Evolutionary conservation across 331 rosid species (phyloP).

Genomic region (Pyrus hybrid): DNA sequence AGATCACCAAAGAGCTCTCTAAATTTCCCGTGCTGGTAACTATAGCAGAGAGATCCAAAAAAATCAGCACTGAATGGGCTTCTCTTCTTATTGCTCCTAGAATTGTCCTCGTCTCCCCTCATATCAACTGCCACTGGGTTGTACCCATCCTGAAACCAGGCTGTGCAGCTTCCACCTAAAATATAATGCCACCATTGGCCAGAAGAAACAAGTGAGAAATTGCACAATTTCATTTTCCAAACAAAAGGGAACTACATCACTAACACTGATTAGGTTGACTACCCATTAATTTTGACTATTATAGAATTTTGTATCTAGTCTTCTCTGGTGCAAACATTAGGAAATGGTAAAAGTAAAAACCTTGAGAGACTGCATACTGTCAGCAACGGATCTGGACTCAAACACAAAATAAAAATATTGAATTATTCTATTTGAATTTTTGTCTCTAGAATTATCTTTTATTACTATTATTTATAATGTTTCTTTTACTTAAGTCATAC

Average conservation of each 20-base stretch:
- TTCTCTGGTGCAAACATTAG: no score
- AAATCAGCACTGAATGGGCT: constrained; percentile 56
- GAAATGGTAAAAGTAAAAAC: no score
- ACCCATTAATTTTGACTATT: not conserved
- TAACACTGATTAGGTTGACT: not conserved
- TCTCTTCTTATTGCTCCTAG: constrained; percentile 33
- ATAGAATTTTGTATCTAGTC: not conserved
- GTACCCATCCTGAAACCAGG: constrained; percentile 54
- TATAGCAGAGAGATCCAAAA: constrained; percentile 73
- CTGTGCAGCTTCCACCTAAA: constrained; percentile 59
- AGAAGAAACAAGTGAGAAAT: constrained; percentile 7
- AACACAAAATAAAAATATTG: no score
- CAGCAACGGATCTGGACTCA: no score
- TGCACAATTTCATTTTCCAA: not conserved
- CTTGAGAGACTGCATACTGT: no score
- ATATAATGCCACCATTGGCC: constrained; percentile 11
- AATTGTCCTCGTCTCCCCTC: constrained; percentile 26
- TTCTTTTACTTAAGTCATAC: no score
- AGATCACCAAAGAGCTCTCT: constrained; percentile 46
- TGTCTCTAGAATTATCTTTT: no score
- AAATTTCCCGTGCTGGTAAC: constrained; percentile 73
- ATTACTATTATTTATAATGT: no score
- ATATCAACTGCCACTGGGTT: no score
- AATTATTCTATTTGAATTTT: no score
- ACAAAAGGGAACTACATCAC: not conserved